phyloP scores from a whole-genome alignment of 305 asterid species.

The Fraxinus velutina region DNA sequence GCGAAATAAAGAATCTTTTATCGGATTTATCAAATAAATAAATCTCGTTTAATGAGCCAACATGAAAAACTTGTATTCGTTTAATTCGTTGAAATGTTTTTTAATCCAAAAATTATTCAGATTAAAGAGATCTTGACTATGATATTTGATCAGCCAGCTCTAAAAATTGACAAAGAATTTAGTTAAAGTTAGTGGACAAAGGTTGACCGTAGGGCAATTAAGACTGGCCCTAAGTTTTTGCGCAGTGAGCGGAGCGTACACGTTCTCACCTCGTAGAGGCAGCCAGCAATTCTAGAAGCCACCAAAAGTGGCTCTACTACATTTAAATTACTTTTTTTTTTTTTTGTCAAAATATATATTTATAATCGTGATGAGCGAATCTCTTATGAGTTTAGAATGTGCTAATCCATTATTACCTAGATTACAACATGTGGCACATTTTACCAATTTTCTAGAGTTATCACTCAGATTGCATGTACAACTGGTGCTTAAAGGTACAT shows the following conservation, averaged over 20 bases:
- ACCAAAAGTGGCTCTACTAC: neutral
- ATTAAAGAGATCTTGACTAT: neutral
- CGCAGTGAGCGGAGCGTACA: neutral
- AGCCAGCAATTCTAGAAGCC: neutral
- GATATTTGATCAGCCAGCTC: neutral
- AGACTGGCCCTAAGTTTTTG: neutral
- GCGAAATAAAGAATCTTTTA: neutral
- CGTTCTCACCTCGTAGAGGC: neutral
- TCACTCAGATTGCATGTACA: neutral
- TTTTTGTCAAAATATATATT: neutral
- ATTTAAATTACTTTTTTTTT: neutral
- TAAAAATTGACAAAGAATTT: neutral
- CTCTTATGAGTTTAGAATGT: too few species aligned
- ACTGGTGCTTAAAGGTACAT: too few species aligned
- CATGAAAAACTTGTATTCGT: neutral
- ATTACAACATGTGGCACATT: neutral
- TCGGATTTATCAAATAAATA: neutral
- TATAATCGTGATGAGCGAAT: too few species aligned
- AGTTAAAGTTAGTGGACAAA: neutral
- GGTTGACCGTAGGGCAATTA: neutral
- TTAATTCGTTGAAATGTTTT: neutral
- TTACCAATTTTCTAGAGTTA: neutral
- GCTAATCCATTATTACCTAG: too few species aligned
- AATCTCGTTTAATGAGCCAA: neutral
- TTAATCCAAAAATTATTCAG: neutral